Percentiles rank a stretch among this genome's conserved stretches.
Conservation (phyloP, 2,329 filamentous ascomycete genomes). For the Rutstroemia sp. region DNA sequence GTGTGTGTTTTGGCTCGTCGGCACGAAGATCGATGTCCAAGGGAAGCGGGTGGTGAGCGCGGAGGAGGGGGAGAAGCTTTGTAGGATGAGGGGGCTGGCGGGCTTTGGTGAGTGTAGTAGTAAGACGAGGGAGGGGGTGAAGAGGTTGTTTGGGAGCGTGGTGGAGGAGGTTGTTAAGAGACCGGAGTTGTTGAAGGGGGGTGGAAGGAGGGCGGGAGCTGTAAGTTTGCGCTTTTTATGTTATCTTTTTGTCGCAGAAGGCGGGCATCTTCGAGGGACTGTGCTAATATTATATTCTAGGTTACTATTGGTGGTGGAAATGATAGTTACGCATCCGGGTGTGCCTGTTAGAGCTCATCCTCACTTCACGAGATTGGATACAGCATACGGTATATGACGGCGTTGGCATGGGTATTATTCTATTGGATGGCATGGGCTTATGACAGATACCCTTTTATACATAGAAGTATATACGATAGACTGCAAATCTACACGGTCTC, state of each 20-base stretch:
- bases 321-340: background rate
- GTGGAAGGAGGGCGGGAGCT: slow-evolving; percentile 21
- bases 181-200: slow-evolving; percentile 35
- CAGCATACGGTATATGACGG: background rate
- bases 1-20: slow-evolving; percentile 44
- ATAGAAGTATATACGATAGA: slow-evolving; percentile 20
- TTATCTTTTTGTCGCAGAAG: background rate
- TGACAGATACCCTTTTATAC: slow-evolving; percentile 29
- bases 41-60: slow-evolving; percentile 36
- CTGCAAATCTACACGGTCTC: slow-evolving; percentile 24
- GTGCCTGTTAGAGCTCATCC: slow-evolving; percentile 1
- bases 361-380: background rate
- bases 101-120: slow-evolving; percentile 48
- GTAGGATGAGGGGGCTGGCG: slow-evolving; percentile 33
- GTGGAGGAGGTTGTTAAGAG: slow-evolving; percentile 42
- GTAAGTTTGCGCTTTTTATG: background rate
- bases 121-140: slow-evolving; percentile 45
- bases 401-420: slow-evolving; percentile 10
- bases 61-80: slow-evolving; percentile 40
- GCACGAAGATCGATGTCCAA: slow-evolving; percentile 42
- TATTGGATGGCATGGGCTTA: slow-evolving; percentile 14
- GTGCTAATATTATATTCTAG: slow-evolving; percentile 17
- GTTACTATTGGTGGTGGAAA: slow-evolving; percentile 2
- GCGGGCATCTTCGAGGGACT: slow-evolving; percentile 1
- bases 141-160: slow-evolving; percentile 44